Evolutionary conservation across 441 rosid species (phyloP).

Genomic region (Jatropha podagrica): DNA sequence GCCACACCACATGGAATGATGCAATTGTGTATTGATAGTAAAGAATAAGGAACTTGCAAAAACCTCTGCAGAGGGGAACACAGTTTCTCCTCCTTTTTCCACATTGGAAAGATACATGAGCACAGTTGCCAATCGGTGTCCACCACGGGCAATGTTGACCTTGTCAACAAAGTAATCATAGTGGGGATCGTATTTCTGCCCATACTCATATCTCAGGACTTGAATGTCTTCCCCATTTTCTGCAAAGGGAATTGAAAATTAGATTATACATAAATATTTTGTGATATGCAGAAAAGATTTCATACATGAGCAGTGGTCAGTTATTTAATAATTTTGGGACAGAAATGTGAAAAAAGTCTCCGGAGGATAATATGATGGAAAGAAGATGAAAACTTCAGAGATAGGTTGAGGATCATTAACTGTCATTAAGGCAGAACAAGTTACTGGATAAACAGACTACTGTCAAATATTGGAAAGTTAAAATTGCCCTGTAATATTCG

Average conservation of each 20-base stretch:
- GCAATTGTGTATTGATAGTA: not conserved
- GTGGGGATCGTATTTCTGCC: slow-evolving; percentile 92
- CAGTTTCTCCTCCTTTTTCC: slow-evolving; percentile 92
- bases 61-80: slow-evolving; percentile 88
- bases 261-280: not conserved
- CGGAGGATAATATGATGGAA: not conserved
- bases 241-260: slow-evolving; percentile 29
- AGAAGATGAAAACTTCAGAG: not conserved
- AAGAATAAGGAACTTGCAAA: slow-evolving; percentile 22
- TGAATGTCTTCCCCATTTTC: slow-evolving; percentile 96
- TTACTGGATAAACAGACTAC: not conserved
- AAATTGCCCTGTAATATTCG: too few species aligned
- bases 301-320: not conserved
- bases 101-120: slow-evolving; percentile 91
- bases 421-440: not conserved
- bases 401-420: not conserved
- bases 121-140: slow-evolving; percentile 87
- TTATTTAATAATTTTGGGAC: not conserved
- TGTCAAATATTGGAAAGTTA: not conserved
- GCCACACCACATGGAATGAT: slow-evolving; percentile 6
- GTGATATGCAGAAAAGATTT: not conserved
- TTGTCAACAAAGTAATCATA: slow-evolving; percentile 86
- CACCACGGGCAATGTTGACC: slow-evolving; percentile 91
- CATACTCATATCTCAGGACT: slow-evolving; percentile 79
- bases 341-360: not conserved